These are phyloP conservation scores for Lichina pygmaea DNA, from an alignment of 495 filamentous ascomycete genomes.

Conservation along the genomic window DNA sequence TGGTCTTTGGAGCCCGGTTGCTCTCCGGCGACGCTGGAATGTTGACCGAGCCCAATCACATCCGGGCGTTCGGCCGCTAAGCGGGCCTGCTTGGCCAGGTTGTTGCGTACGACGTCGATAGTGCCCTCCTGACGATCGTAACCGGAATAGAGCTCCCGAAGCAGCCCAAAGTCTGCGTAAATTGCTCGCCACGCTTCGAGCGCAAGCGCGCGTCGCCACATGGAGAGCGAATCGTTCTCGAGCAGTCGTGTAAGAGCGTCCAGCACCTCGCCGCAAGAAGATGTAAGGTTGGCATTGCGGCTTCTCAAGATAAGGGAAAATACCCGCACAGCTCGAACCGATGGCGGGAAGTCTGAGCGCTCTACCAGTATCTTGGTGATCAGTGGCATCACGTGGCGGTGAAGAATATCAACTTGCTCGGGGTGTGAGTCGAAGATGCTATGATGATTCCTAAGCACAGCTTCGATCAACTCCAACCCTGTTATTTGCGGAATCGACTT, in stretches of 20 bases:
- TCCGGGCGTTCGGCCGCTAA: slow-evolving; percentile 72
- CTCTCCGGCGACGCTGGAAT: slow-evolving; percentile 48
- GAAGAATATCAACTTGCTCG: slow-evolving; percentile 56
- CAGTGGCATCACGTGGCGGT: slow-evolving; percentile 60
- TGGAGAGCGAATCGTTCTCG: slow-evolving; percentile 47
- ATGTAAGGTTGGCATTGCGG: slow-evolving; percentile 42
- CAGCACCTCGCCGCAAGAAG: slow-evolving; percentile 66
- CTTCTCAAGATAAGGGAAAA: slow-evolving; percentile 52
- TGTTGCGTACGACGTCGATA: slow-evolving; percentile 50
- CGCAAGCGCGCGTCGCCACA: slow-evolving; percentile 69
- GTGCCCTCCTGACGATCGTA: slow-evolving; percentile 50
- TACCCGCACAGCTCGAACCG: slow-evolving; percentile 56
- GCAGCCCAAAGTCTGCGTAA: slow-evolving; percentile 48
- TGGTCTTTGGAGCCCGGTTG: slow-evolving; percentile 14
- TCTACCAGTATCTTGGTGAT: slow-evolving; percentile 55
- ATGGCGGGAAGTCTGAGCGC: slow-evolving; percentile 52
- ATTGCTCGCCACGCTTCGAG: slow-evolving; percentile 77
- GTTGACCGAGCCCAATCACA: slow-evolving; percentile 63
- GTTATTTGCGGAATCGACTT: slow-evolving; percentile 52
- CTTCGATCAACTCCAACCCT: slow-evolving; percentile 76
- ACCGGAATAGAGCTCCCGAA: slow-evolving; percentile 53
- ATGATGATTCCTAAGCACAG: slow-evolving; percentile 60
- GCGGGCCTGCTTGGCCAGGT: slow-evolving; percentile 62
- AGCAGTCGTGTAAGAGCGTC: slow-evolving; percentile 67
- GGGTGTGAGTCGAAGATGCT: slow-evolving; percentile 49